Base-by-base conservation (phyloP, 2,329 filamentous ascomycete genomes). In the Cylindrodendrum hubeiense region DNA sequence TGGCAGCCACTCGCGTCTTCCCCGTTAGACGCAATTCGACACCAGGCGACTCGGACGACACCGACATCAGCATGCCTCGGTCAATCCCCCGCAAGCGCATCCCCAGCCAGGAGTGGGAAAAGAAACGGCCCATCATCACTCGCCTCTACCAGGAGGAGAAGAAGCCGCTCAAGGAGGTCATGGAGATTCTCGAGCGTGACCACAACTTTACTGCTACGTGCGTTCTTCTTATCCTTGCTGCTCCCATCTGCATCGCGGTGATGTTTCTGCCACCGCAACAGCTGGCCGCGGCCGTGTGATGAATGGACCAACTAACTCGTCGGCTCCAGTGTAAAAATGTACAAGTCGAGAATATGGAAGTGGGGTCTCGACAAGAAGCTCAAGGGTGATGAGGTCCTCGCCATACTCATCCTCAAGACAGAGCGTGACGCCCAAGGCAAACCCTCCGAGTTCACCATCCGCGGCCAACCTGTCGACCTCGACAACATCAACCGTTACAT, bases 291-390 rank as follows among this genome's bases (percentile, higher is more conserved):
- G 15, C n/a, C 5, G 15, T 39, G 37, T 21, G 7, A 50, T 33
- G 8, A 5, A 50, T 19, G 47, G 19, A 10, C 28, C 12, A 19
- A 30, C 64, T 63, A 60, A 49, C 43, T 44, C 43, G 19, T 56
- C 24, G 9, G 28, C 10, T 9, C 24, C 61, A 81, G 79, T 21
- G 78, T 79, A 58, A 81, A 81, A 68, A 82, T 82, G 79, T 82
- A 80, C 71, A 82, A 82, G 74, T 81, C 80, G 47, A 77, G 80
- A 47, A 80, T 82, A 51, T 79, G 77, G 74, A 78, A 79, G 67
- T 82, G 80, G 80, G 78, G 79, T 5, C 76, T 82, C 44, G 79
- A 80, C 55, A 82, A 82, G 68, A 82, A 82, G 67, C 72, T 82
- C 54, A 81, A 81, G 66, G 78, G 80, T 46, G 78, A 79, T 30